Conservation (phyloP, 108 stramenopile genomes). For the Aurantiochytrium sp. region DNA sequence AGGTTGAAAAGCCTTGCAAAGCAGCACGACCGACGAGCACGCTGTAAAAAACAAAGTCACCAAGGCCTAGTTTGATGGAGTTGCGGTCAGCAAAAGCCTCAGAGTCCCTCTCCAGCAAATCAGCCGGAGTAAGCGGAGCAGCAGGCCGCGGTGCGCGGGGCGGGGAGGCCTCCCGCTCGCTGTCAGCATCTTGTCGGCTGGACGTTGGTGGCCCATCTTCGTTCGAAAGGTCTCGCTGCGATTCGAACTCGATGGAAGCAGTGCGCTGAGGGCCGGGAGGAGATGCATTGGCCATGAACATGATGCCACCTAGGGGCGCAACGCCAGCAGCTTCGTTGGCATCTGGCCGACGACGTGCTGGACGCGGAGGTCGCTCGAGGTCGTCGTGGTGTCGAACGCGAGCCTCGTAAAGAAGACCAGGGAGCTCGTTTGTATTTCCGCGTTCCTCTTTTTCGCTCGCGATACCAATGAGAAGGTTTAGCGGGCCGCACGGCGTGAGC, state of each 20-base stretch:
- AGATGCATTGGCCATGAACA: neutral
- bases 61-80: constrained; percentile 52
- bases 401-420: constrained; percentile 94
- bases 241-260: too few relatives aligned
- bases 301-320: neutral
- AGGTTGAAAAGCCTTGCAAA: constrained; percentile 74
- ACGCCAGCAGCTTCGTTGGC: neutral
- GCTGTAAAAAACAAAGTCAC: constrained; percentile 93
- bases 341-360: neutral
- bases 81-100: constrained; percentile 39
- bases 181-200: too few relatives aligned
- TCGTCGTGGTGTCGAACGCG: constrained; percentile 14
- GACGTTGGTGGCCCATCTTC: too few relatives aligned
- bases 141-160: too few relatives aligned
- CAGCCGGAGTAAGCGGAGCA: constrained; percentile 19
- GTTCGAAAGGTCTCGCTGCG: too few relatives aligned
- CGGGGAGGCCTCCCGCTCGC: too few relatives aligned
- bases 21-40: constrained; percentile 86
- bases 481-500: constrained; percentile 86
- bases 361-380: constrained; percentile 20
- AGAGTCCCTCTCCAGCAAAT: constrained; percentile 46
- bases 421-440: constrained; percentile 40
- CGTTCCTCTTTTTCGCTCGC: constrained; percentile 69
- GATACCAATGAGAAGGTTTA: constrained; percentile 72
- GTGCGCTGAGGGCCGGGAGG: neutral